Base-by-base conservation (phyloP, 768 basidiomycete species). In the Kondoa subrosea region DNA sequence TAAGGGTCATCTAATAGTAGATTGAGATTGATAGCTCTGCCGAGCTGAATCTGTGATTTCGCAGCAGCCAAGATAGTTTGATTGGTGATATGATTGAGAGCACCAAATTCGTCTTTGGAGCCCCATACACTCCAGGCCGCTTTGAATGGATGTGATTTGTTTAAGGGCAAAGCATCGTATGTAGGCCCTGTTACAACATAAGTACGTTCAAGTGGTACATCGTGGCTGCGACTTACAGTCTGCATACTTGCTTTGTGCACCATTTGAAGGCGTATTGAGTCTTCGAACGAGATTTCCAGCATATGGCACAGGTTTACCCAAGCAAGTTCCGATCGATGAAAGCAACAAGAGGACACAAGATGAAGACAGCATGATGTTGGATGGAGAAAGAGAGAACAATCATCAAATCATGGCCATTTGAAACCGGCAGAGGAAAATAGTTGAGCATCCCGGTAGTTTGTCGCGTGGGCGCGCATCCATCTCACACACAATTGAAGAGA, bases 111-210 rank as follows among this genome's bases (percentile, higher is more conserved):
- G 58, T 60, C 58, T 26, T 60, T 4, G 58, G n/a, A 25, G 58
- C 58, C 58, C 58, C 58, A 60, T 25, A 60, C 58, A 30, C n/a
- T 26, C 58, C 58, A 60, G 15, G 58, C 58, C 4, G 58, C 58
- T 60, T 26, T 60, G 58, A 60, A 60, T 12, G 58, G 58, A 26
- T 60, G n/a, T 60, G 4, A 4, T 8, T 12, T 4, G 8, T 60
- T 60, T 4, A 60, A 26, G 15, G 58, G 58, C 15, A 60, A 30
- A 4, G 4, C 8, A 12, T 4, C 4, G 58, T 60, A 60, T 60
- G 4, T 26, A 30, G 58, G 58, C 58, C 58, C 58, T 60, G n/a
- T 25, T 30, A 26, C 12, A 4, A 60, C 14, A 30, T 25, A 14
- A 60, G 58, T 30, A n/a, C n/a, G n/a, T 25, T 14, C n/a, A 25